Evolutionary conservation across 2,329 filamentous ascomycete genomes (phyloP), one percentile per base, ranked within the genome.

Genomic region (Fusarium begoniae): DNA sequence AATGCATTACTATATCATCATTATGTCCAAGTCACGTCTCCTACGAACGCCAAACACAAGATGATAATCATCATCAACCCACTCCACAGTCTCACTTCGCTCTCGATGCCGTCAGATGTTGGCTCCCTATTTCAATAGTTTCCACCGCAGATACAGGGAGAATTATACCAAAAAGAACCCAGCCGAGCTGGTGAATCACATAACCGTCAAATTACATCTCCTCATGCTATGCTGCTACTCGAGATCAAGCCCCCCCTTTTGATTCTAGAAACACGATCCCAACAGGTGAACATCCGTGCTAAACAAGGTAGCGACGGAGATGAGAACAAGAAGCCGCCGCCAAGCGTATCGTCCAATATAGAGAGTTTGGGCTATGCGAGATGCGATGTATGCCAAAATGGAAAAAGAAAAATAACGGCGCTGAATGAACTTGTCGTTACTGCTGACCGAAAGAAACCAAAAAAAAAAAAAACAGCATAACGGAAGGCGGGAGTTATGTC

Each of bases 1-100:
- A 66, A 54, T 77, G 55, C 50, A 75, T 74, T 75, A 78, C 58
- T 75, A 75, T 64, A 40, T 68, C 76, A 48, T 76, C 48, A 71
- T 66, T 70, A 75, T 63, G 70, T 71, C 66, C 68, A 71, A 77
- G 47, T 40, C 41, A 51, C 53, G 54, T 66, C 63, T 60, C 57
- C 54, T 35, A 50, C 26, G 44, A 74, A 66, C 66, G 68, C 76
- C 66, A 56, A 59, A 41, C 30, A 32, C 55, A 61, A 43, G 24
- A 55, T 65, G 56, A 66, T 28, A 59, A 37, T 41, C 59, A 65
- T 54, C 40, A 57, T 59, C 48, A 51, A 24, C 17, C 30, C 41
- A 41, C 43, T 41, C 61, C 51, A 15, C 57, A 50, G 62, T 59
- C 47, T 57, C 48, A 28, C 32, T 28, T 38, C 43, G 62, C 55